These are phyloP conservation scores for Penicillium pulvis DNA, from an alignment of 495 filamentous ascomycete genomes.

Conservation along the genomic window DNA sequence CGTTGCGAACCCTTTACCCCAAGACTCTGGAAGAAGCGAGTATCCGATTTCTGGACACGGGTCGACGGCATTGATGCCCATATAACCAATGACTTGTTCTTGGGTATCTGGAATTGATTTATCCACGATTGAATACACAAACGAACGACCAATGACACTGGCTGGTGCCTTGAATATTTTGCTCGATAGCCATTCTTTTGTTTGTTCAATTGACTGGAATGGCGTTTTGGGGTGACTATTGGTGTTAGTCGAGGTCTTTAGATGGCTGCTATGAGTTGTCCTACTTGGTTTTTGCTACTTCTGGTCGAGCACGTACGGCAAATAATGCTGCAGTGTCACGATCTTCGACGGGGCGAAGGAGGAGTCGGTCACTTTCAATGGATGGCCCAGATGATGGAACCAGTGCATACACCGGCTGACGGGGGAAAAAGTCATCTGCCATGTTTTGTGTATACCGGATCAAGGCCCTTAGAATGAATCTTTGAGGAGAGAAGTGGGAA, in stretches of 20 bases:
- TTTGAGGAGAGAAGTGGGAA: not conserved
- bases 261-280: not conserved
- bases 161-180: constrained; percentile 23
- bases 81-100: constrained; percentile 24
- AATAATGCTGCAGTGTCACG: constrained; percentile 19
- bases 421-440: constrained; percentile 7
- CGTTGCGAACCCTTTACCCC: constrained; percentile 40
- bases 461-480: not conserved
- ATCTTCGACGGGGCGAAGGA: constrained; percentile 23
- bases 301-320: constrained; percentile 20
- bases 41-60: constrained; percentile 38
- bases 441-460: not conserved
- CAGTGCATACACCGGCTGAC: constrained; percentile 16
- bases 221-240: constrained; percentile 26
- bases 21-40: constrained; percentile 27
- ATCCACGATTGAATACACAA: constrained; percentile 24
- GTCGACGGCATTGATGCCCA: constrained; percentile 21
- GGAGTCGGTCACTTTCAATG: constrained; percentile 25
- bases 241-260: not conserved
- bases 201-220: constrained; percentile 23
- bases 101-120: constrained; percentile 20
- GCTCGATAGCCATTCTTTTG: constrained; percentile 23
- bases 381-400: constrained; percentile 13
- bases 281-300: constrained; percentile 28
- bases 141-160: constrained; percentile 24